A percentile compares a stretch with the other conserved stretches of the same genome.
These are phyloP conservation scores for Kodamaea lidongshanica DNA, from an alignment of 805 yeast species.

Conservation along the genomic window DNA sequence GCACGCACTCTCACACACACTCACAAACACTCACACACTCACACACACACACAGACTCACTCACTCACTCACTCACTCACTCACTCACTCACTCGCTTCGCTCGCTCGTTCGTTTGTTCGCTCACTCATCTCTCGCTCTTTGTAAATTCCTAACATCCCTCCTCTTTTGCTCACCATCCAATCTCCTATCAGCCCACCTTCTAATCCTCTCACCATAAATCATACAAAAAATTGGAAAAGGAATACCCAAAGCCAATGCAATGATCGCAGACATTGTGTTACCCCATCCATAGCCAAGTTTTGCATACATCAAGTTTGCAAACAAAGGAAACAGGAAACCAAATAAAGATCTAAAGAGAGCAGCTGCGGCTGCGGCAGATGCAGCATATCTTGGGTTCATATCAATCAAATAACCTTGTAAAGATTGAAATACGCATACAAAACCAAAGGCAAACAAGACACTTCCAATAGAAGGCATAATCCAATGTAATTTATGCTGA, in stretches of 20 bases:
- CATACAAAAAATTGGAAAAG: constrained; percentile 56
- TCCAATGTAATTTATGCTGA: constrained; percentile 49
- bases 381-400: constrained; percentile 66
- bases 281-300: constrained; percentile 66
- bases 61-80: background rate
- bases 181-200: constrained; percentile 49
- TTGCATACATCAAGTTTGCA: constrained; percentile 51
- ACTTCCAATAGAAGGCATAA: constrained; percentile 59
- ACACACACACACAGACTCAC: background rate
- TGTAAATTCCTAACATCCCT: constrained; percentile 39
- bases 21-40: too few relatives aligned
- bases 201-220: constrained; percentile 53
- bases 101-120: too few relatives aligned
- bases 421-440: constrained; percentile 61
- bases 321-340: constrained; percentile 69
- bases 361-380: constrained; percentile 62
- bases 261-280: constrained; percentile 56
- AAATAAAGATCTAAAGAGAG: constrained; percentile 58
- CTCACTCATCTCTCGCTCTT: constrained; percentile 19
- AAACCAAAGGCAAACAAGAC: constrained; percentile 54
- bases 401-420: constrained; percentile 64
- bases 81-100: too few relatives aligned
- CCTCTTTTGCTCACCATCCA: constrained; percentile 42
- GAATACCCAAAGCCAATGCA: constrained; percentile 55
- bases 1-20: too few relatives aligned